Base-by-base conservation (phyloP, 202 grass and related monocot species). In the Elaeis oleifera region DNA sequence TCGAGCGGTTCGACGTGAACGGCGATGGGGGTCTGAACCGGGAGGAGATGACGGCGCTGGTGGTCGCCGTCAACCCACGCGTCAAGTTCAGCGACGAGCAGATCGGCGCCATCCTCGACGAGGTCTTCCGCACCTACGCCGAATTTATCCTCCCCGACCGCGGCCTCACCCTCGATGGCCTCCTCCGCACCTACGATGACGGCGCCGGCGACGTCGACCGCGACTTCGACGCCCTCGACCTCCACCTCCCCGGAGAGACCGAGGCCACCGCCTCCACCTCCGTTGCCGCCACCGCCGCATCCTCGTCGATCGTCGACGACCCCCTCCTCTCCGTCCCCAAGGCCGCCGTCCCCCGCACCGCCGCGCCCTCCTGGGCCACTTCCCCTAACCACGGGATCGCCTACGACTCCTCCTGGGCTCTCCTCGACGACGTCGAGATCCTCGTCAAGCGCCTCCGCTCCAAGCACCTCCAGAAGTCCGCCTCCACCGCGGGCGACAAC, bases 51-150 rank as follows among this genome's bases (percentile, higher is more conserved):
- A 80, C 94, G 19, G 75, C 75, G 36, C 80, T 99, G 49, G 94
- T 99, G 61, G 88, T 89, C 5, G 80, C 88, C 39, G 88, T 99
- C 53, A 99, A 99, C 61, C 80, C 80, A 4, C 62, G 85, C 11
- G 94, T 99, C 31, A 92, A 92, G 71, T 99, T 99, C 85, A 99
- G 94, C 77, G 85, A 99, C 5, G 85, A 87, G 60, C 94, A 99
- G 80, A 99, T 99, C 85, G 76, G 76, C 55, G 79, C 78, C 63
- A 99, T 99, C 81, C 88, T 99, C 68, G 94, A 99, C 59, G 94
- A 99, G 82, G 94, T 99, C 3, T 99, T 99, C 78, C 82, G 88
- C 65, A 99, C 94, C 74, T 99, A 99, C 61, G 77, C 80, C 31
- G 85, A 94, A 39, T 99, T 89, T 69, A 99, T 99, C 25, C 79